phyloP scores from a whole-genome alignment of 176 grass and related monocot species.

The Bolboschoenus planiculmis region DNA sequence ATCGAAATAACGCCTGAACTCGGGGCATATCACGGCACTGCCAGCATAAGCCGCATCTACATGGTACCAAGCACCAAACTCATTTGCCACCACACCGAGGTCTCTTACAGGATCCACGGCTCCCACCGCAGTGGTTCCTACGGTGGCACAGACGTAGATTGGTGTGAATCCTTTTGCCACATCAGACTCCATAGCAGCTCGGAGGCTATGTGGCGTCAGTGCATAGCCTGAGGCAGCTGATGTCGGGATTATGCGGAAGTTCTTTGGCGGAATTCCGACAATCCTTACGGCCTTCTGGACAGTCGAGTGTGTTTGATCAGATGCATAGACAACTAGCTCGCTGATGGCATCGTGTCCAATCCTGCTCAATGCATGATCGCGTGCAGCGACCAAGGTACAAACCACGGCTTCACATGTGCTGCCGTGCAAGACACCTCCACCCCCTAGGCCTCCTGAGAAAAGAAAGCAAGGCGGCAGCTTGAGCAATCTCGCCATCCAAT shows the following conservation, averaged over 20 bases:
- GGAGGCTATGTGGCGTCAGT: background rate
- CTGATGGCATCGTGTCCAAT: conserved; percentile 32
- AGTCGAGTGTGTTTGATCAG: conserved; percentile 67
- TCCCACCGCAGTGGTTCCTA: conserved; percentile 39
- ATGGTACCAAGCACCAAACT: too few relatives aligned
- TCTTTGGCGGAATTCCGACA: conserved; percentile 37
- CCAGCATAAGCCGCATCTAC: too few relatives aligned
- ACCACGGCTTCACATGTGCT: conserved; percentile 60
- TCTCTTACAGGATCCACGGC: too few relatives aligned
- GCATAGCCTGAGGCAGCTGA: background rate
- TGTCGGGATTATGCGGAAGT: conserved; percentile 34
- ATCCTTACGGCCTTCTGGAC: conserved; percentile 49
- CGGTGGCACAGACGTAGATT: conserved; percentile 33
- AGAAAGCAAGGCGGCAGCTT: conserved; percentile 44
- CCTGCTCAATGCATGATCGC: conserved; percentile 44
- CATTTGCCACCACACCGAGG: too few relatives aligned
- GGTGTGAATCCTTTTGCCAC: conserved; percentile 23
- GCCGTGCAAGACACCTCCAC: conserved; percentile 62
- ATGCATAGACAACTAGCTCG: conserved; percentile 70
- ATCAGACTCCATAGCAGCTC: conserved; percentile 9
- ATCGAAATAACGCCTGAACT: too few relatives aligned
- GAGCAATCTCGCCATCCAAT: conserved; percentile 65
- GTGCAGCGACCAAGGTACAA: conserved; percentile 52
- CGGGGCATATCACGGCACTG: too few relatives aligned
- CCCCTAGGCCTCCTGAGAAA: conserved; percentile 44